phyloP scores from a whole-genome alignment of 2,329 filamentous ascomycete species.

The Sporothrix euskadiensis region DNA sequence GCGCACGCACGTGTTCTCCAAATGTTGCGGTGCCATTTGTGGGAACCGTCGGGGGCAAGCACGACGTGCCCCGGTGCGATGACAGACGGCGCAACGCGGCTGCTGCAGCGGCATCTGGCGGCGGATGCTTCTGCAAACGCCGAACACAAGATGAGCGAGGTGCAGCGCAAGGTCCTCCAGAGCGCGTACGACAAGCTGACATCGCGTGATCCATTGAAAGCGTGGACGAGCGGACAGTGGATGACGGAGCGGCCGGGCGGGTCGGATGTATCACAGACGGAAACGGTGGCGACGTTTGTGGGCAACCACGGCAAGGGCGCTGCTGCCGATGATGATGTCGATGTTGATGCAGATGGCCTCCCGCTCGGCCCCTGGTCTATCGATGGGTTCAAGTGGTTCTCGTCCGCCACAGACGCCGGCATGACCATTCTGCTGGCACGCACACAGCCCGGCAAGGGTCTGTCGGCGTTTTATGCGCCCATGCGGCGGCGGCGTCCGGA shows the following conservation, averaged over 20 bases:
- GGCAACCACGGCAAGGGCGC: slow-evolving; percentile 32
- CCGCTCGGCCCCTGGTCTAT: slow-evolving; percentile 61
- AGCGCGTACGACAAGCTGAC: slow-evolving; percentile 56
- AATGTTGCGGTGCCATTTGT: slow-evolving; percentile 60
- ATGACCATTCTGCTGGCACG: slow-evolving; percentile 66
- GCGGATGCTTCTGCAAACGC: slow-evolving; percentile 14
- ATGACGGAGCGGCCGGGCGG: slow-evolving; percentile 73
- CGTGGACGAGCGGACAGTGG: slow-evolving; percentile 76
- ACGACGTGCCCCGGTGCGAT: slow-evolving; percentile 67
- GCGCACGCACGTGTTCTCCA: slow-evolving; percentile 59
- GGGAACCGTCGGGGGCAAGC: slow-evolving; percentile 59
- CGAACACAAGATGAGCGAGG: slow-evolving; percentile 31
- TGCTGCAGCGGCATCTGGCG: slow-evolving; percentile 50
- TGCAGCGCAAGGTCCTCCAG: slow-evolving; percentile 49
- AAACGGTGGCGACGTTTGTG: slow-evolving; percentile 56
- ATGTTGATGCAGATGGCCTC: slow-evolving; percentile 35
- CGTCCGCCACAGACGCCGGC: slow-evolving; percentile 64
- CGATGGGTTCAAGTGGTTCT: slow-evolving; percentile 72
- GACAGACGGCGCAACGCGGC: slow-evolving; percentile 61
- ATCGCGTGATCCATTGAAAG: slow-evolving; percentile 50
- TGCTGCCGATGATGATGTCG: slow-evolving; percentile 24
- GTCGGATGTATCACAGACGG: slow-evolving; percentile 67
- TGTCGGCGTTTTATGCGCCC: slow-evolving; percentile 67
- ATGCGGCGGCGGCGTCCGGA: slow-evolving; percentile 49
- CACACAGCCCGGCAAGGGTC: slow-evolving; percentile 49